Conservation (phyloP, 805 yeast genomes). For the Starmerella sirachaensis region DNA sequence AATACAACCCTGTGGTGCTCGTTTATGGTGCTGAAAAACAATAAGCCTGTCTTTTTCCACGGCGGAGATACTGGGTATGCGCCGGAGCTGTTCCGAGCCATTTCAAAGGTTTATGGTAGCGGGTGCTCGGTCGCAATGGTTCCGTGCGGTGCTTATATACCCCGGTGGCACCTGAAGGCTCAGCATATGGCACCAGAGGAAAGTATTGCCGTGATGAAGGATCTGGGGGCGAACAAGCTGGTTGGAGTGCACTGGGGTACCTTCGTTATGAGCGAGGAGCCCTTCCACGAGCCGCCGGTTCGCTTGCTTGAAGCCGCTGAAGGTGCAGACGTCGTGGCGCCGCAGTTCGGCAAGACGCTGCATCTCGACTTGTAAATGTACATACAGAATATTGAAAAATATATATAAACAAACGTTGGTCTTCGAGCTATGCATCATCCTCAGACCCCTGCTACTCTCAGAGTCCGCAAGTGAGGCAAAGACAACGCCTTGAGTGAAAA, state of each 20-base stretch:
- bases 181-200: slow-evolving; percentile 80
- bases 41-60: slow-evolving; percentile 66
- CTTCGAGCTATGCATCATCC: too few species aligned
- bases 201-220: slow-evolving; percentile 53
- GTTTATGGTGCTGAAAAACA: slow-evolving; percentile 54
- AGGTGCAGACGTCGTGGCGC: slow-evolving; percentile 40
- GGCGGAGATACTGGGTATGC: slow-evolving; percentile 94
- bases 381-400: background rate
- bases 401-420: background rate
- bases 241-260: slow-evolving; percentile 97
- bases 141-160: slow-evolving; percentile 93
- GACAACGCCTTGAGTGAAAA: background rate
- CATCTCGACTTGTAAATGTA: slow-evolving; percentile 26
- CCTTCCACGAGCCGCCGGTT: slow-evolving; percentile 70
- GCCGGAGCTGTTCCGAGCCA: slow-evolving; percentile 55
- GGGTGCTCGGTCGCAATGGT: slow-evolving; percentile 50
- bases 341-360: slow-evolving; percentile 65
- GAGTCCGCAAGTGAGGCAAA: background rate
- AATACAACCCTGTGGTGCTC: slow-evolving; percentile 85
- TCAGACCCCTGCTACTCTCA: too few species aligned
- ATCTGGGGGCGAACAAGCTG: slow-evolving; percentile 47
- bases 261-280: slow-evolving; percentile 77
- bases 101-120: slow-evolving; percentile 48
- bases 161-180: slow-evolving; percentile 86
- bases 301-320: slow-evolving; percentile 40